A percentile compares a stretch with the other conserved stretches of the same genome.
phyloP scores from a whole-genome alignment of 495 filamentous ascomycete genomes.

The Trichoderma parareesei region DNA sequence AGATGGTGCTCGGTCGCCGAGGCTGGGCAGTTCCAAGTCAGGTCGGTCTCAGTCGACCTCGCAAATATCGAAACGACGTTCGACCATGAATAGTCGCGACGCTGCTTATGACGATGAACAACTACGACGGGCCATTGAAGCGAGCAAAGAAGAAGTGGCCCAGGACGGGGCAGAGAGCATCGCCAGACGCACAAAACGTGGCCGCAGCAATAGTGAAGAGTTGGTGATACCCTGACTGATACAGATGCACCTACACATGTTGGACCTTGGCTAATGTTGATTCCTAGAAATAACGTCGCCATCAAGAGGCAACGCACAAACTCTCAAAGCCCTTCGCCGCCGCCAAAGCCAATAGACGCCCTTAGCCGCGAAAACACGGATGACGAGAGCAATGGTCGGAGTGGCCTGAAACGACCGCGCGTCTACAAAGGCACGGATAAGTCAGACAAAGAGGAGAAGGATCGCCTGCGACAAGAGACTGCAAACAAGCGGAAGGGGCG shows the following conservation, averaged over 20 bases:
- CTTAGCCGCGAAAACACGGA: constrained; percentile 58
- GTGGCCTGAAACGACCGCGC: constrained; percentile 56
- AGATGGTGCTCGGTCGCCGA: constrained; percentile 42
- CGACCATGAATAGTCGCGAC: constrained; percentile 95
- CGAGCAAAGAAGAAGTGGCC: constrained; percentile 71
- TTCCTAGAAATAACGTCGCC: constrained; percentile 37
- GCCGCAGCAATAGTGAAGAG: constrained; percentile 89
- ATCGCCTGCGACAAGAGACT: constrained; percentile 60
- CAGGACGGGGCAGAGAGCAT: constrained; percentile 39
- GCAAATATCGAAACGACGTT: constrained; percentile 68
- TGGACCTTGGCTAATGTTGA: constrained; percentile 7
- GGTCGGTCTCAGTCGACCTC: constrained; percentile 38
- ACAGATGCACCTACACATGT: background rate
- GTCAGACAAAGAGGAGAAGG: constrained; percentile 64
- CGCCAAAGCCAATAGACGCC: constrained; percentile 32
- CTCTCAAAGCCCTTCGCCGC: constrained; percentile 59
- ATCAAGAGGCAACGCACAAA: constrained; percentile 64
- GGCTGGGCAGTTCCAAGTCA: constrained; percentile 39
- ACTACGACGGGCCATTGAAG: constrained; percentile 81
- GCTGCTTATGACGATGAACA: constrained; percentile 93
- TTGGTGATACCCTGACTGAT: constrained; percentile 38
- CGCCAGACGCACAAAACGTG: constrained; percentile 65
- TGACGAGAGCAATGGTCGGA: constrained; percentile 50
- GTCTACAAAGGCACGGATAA: constrained; percentile 58
- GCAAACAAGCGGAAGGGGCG: constrained; percentile 66